A percentile compares a stretch with the other conserved stretches of the same genome.
These are phyloP conservation scores for Vicia faba DNA, from an alignment of 306 rosid genomes.

Conservation along the genomic window DNA sequence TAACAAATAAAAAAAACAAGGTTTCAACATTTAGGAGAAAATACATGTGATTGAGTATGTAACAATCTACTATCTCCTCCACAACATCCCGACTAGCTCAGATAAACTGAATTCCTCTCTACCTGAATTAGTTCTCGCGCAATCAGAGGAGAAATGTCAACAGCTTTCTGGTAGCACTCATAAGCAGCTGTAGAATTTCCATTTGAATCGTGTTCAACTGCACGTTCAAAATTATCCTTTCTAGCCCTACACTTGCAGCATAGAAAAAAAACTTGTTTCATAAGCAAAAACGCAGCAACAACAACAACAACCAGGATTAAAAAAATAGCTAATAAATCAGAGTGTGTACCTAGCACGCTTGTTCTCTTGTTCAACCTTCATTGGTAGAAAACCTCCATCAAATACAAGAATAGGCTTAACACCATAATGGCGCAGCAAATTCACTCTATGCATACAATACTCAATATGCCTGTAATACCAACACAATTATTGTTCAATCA, in stretches of 20 bases:
- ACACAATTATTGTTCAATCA: neutral
- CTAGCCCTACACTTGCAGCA: conserved; percentile 56
- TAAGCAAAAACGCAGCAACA: conserved; percentile 6
- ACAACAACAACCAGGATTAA: too few species aligned
- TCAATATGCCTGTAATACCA: conserved; percentile 69
- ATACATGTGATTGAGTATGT: neutral
- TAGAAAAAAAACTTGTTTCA: conserved; percentile 32
- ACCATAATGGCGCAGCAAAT: conserved; percentile 74
- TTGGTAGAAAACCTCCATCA: conserved; percentile 93
- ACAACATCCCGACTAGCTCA: conserved; percentile 9
- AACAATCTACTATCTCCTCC: conserved; percentile 15
- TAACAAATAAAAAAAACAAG: neutral
- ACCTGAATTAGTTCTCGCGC: conserved; percentile 83
- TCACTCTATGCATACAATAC: conserved; percentile 92
- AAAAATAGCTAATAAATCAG: conserved; percentile 16
- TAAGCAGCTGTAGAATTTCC: conserved; percentile 87
- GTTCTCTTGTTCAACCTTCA: conserved; percentile 91
- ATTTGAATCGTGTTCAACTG: conserved; percentile 67
- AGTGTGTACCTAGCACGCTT: conserved; percentile 78
- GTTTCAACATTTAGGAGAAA: conserved; percentile 2
- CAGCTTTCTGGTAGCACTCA: conserved; percentile 96
- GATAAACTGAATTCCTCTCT: conserved; percentile 22
- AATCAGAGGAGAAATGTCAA: conserved; percentile 84
- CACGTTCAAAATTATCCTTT: conserved; percentile 87
- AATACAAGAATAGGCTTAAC: conserved; percentile 87